Conservation (phyloP, 164 flowering plant genomes). For the Sextonia rubra region DNA sequence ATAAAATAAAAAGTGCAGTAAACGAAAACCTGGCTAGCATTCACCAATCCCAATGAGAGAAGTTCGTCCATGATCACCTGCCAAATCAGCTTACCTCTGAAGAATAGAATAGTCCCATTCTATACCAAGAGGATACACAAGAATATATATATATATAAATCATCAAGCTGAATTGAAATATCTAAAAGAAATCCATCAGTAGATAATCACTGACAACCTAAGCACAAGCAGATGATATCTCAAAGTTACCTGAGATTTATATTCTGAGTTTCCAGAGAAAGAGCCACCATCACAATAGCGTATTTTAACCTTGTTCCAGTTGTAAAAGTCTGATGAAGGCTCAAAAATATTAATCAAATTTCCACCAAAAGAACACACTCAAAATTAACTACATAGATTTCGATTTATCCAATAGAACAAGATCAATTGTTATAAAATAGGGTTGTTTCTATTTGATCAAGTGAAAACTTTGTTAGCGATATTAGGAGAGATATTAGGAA, state of each 20-base stretch:
- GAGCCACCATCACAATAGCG: conserved; percentile 98
- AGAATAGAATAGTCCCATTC: conserved; percentile 66
- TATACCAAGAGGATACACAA: conserved; percentile 17
- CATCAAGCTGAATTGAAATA: too few species aligned
- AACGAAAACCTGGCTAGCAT: conserved; percentile 57
- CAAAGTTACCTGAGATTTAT: conserved; percentile 46
- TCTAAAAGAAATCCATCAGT: background rate
- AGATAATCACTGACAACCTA: background rate
- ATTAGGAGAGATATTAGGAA: too few species aligned
- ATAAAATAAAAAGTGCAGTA: background rate
- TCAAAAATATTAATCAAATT: background rate
- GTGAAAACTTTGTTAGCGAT: too few species aligned
- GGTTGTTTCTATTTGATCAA: background rate
- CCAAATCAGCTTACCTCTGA: conserved; percentile 91
- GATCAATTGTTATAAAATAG: background rate
- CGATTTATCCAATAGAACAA: background rate
- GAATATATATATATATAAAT: background rate
- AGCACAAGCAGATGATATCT: background rate
- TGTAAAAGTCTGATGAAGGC: conserved; percentile 53
- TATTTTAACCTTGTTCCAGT: conserved; percentile 88
- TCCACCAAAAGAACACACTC: background rate
- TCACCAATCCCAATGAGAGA: conserved; percentile 58
- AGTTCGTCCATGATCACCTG: conserved; percentile 76
- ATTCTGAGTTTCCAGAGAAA: conserved; percentile 64
- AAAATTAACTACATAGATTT: background rate